phyloP scores from a whole-genome alignment of 148 eudicot genomes.

The Rhododendron molle region DNA sequence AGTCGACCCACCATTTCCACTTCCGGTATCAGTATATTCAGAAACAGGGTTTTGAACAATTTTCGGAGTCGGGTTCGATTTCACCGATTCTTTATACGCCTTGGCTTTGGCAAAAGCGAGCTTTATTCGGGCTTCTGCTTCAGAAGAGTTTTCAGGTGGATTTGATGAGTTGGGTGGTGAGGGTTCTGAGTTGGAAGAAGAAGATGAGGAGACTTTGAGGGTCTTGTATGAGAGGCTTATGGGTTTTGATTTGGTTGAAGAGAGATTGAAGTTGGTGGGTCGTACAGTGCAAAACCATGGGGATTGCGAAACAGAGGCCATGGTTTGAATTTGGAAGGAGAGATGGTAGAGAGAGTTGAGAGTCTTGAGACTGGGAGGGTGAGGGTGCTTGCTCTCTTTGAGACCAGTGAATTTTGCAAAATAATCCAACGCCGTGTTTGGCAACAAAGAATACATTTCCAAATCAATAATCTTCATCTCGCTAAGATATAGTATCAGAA shows the following conservation, averaged over 20 bases:
- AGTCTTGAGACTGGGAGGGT: not conserved
- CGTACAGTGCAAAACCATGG: constrained; percentile 35
- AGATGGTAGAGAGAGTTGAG: not conserved
- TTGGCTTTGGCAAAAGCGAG: constrained; percentile 54
- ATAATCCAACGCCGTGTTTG: not conserved
- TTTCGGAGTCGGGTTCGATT: constrained; percentile 14
- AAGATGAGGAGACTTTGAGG: constrained; percentile 28
- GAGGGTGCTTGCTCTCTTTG: not conserved
- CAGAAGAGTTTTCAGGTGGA: constrained; percentile 6
- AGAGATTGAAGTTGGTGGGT: constrained; percentile 6
- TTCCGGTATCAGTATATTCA: constrained; percentile 5
- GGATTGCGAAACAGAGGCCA: constrained; percentile 39
- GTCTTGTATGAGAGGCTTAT: constrained; percentile 27
- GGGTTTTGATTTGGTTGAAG: constrained; percentile 10
- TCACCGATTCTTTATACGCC: constrained; percentile 41
- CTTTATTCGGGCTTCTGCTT: constrained; percentile 35
- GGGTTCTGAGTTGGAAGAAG: constrained; percentile 31
- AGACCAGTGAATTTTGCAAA: not conserved
- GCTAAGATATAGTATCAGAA: too few species aligned
- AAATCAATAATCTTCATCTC: too few species aligned
- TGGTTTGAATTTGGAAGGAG: constrained; percentile 4
- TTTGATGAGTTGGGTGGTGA: constrained; percentile 27
- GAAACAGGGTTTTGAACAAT: constrained; percentile 17
- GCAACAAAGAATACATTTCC: not conserved
- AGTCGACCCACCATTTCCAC: constrained; percentile 13